Conservation (phyloP, 2,329 filamentous ascomycete genomes). For the Neoscytalidium dimidiatum region DNA sequence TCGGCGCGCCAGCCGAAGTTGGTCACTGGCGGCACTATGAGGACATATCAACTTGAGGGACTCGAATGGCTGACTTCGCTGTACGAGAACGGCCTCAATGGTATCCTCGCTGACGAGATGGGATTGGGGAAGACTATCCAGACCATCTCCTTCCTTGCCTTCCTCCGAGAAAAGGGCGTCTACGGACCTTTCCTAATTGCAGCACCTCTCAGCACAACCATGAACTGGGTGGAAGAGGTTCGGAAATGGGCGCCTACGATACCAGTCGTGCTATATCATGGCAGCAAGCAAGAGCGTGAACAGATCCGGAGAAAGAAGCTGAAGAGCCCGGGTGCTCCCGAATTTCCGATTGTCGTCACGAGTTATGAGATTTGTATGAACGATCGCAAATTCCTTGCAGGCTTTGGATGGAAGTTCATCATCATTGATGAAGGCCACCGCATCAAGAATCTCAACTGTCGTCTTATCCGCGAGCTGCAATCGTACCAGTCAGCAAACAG, state of each 20-base stretch:
- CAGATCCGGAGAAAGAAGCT: slow-evolving; percentile 73
- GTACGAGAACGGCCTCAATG: slow-evolving; percentile 89
- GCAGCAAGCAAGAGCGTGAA: slow-evolving; percentile 74
- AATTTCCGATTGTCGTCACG: slow-evolving; percentile 91
- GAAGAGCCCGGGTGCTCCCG: slow-evolving; percentile 65
- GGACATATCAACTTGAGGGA: slow-evolving; percentile 91
- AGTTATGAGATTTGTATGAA: slow-evolving; percentile 96
- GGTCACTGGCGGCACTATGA: slow-evolving; percentile 85
- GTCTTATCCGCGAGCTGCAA: slow-evolving; percentile 83
- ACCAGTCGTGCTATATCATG: slow-evolving; percentile 89
- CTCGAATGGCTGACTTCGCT: slow-evolving; percentile 85
- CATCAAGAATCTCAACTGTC: slow-evolving; percentile 95
- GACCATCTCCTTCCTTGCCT: slow-evolving; percentile 82
- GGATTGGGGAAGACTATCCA: slow-evolving; percentile 91
- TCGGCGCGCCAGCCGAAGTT: slow-evolving; percentile 85
- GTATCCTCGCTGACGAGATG: slow-evolving; percentile 94
- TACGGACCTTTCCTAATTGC: slow-evolving; percentile 91
- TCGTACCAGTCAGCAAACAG: slow-evolving; percentile 88
- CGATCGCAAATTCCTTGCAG: slow-evolving; percentile 77
- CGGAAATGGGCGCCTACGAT: slow-evolving; percentile 86
- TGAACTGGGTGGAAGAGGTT: slow-evolving; percentile 96
- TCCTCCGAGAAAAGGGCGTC: slow-evolving; percentile 81
- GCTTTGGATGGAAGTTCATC: slow-evolving; percentile 95
- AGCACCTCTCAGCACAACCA: slow-evolving; percentile 85
- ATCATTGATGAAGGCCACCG: slow-evolving; percentile 98